Base-by-base conservation (phyloP, 2,329 filamentous ascomycete species). In the Monosporascus sp. region DNA sequence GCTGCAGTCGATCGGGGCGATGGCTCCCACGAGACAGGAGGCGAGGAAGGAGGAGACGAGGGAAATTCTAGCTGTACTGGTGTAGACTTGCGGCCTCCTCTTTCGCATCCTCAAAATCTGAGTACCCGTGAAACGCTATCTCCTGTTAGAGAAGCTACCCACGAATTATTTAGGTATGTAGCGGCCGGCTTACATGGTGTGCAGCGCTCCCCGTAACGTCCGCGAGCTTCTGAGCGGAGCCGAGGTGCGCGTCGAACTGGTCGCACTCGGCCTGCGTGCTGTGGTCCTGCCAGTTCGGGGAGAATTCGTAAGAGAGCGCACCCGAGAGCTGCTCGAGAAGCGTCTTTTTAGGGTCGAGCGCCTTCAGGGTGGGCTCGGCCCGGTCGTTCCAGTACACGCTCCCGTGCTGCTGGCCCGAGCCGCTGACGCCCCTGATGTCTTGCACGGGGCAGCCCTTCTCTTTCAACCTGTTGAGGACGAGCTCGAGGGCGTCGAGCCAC, bases 211-310 rank as follows among this genome's bases (percentile, higher is more conserved):
- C 94, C 9, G 94, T 97, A 20, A 82, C 83, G 50, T 87, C 72
- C 0, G 94, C 94, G 62, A 99, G 74, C 57, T 79, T 78, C 63
- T 87, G 79, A 2, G 82, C 76, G 7, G 77, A 77, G 1, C 88
- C 89, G 7, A 97, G 74, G 50, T 77, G 76, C 5, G 75, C 79
- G 69, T 97, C 92, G 66, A 97, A 97, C 58, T 82, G 79, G 68
- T 97, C 91, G 67, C 92, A 97, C 73, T 99, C 89, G 60, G 79
- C 79, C 74, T 97, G 91, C 2, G 94, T 97, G 73, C 91, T 96
- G 57, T 92, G 88, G 70, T 99, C 94, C 74, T 97, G 94, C 94
- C 94, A 99, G 70, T 97, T 99, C 7, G 94, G 94, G 60, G 90
- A 91, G 73, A 86, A 92, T 5, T 88, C 86, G 69, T 95, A 88